Percentiles rank a stretch among this genome's conserved stretches.
Conservation (phyloP, 495 filamentous ascomycete genomes). For the Terfezia boudieri region DNA sequence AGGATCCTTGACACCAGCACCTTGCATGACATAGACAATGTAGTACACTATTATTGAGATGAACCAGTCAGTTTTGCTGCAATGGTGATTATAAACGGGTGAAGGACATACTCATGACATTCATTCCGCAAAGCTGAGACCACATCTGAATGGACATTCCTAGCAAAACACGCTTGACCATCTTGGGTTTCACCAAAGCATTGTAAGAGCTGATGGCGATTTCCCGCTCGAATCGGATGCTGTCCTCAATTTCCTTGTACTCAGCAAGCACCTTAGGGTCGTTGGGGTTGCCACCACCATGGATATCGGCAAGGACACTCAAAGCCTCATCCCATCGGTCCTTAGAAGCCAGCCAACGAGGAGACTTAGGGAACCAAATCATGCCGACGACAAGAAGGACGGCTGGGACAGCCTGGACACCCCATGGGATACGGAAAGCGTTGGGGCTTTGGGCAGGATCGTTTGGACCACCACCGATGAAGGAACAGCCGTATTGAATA, state of each 20-base stretch:
- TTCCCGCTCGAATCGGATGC: conserved; percentile 38
- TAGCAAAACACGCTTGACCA: conserved; percentile 43
- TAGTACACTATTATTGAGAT: conserved; percentile 31
- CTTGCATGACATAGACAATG: conserved; percentile 52
- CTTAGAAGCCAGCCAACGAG: conserved; percentile 51
- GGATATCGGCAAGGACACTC: conserved; percentile 38
- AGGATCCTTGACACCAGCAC: conserved; percentile 37
- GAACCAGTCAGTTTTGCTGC: not conserved
- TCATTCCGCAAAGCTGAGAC: conserved; percentile 54
- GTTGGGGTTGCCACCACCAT: conserved; percentile 36
- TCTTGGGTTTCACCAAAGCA: conserved; percentile 37
- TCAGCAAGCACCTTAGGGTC: conserved; percentile 41
- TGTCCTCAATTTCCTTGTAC: conserved; percentile 44
- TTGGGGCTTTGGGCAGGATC: conserved; percentile 33
- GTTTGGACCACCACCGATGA: conserved; percentile 34
- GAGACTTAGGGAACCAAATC: conserved; percentile 49
- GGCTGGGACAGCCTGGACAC: conserved; percentile 47
- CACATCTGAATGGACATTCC: conserved; percentile 59
- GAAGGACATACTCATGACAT: conserved; percentile 36
- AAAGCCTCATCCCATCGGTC: conserved; percentile 57
- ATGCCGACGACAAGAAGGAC: conserved; percentile 41
- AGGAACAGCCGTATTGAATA: conserved; percentile 48
- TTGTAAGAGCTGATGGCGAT: conserved; percentile 32
- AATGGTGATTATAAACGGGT: not conserved
- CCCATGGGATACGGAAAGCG: conserved; percentile 56